phyloP scores from a whole-genome alignment of 345 rosid species.

The Salix exigua region DNA sequence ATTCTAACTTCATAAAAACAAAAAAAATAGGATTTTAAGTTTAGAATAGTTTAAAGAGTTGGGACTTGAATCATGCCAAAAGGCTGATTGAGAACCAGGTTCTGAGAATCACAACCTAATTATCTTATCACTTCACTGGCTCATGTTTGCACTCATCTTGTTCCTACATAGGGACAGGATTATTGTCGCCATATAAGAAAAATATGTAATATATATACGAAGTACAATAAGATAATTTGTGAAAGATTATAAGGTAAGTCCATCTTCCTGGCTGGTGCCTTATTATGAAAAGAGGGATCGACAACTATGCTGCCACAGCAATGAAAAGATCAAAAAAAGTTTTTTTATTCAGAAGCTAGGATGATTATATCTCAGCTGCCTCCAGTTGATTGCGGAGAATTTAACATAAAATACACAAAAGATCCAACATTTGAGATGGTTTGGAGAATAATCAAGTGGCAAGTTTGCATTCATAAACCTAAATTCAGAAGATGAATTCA shows the following conservation, averaged over 20 bases:
- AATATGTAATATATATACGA: background rate
- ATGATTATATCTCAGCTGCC: background rate
- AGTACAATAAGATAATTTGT: background rate
- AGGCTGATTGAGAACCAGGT: background rate
- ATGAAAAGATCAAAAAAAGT: background rate
- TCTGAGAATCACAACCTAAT: background rate
- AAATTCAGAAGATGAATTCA: background rate
- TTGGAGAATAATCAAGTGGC: background rate
- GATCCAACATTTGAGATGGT: background rate
- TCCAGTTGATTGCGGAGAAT: background rate
- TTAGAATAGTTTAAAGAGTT: background rate
- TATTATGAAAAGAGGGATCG: background rate
- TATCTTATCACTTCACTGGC: background rate
- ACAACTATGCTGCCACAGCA: background rate
- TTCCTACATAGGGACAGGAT: background rate
- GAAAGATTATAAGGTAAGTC: background rate
- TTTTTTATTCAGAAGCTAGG: background rate
- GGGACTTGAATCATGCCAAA: background rate
- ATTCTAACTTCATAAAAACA: background rate
- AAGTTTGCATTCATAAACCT: background rate
- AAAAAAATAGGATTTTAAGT: background rate
- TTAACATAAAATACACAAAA: background rate
- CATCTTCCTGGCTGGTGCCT: background rate
- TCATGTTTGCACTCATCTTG: background rate
- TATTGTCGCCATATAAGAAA: background rate